phyloP scores from a whole-genome alignment of 352 stramenopile species.

The Phytophthora nicotianae region DNA sequence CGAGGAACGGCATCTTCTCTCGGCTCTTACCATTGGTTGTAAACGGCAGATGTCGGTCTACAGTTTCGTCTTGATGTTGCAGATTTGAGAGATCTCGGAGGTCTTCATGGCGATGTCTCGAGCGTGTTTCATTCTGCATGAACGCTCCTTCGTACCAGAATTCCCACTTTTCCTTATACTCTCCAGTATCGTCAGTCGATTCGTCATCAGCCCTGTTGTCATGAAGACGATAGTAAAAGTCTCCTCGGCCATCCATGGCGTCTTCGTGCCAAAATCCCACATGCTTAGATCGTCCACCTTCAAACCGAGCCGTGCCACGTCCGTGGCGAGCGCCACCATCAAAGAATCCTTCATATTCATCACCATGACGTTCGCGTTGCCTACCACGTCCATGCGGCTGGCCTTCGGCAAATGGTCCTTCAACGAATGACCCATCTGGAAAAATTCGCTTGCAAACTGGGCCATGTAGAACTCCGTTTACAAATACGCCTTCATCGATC shows the following conservation, averaged over 20 bases:
- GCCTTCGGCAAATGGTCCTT: slow-evolving; percentile 54
- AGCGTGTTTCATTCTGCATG: slow-evolving; percentile 58
- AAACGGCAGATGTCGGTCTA: slow-evolving; percentile 44
- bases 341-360: slow-evolving; percentile 72
- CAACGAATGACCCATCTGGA: slow-evolving; percentile 49
- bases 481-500: slow-evolving; percentile 68
- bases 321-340: slow-evolving; percentile 53
- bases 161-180: slow-evolving; percentile 42
- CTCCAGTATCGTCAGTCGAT: slow-evolving; percentile 1
- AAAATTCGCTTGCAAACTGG: slow-evolving; percentile 49
- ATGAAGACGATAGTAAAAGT: slow-evolving; percentile 52
- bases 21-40: slow-evolving; percentile 73
- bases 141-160: slow-evolving; percentile 84
- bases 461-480: slow-evolving; percentile 60
- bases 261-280: slow-evolving; percentile 75
- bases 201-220: background rate
- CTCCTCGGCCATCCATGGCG: slow-evolving; percentile 59
- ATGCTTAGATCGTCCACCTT: slow-evolving; percentile 44
- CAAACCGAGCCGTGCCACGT: slow-evolving; percentile 46
- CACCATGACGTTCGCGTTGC: slow-evolving; percentile 46
- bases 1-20: slow-evolving; percentile 66
- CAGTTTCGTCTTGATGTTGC: slow-evolving; percentile 16
- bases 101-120: slow-evolving; percentile 60
- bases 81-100: slow-evolving; percentile 33
- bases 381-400: slow-evolving; percentile 51